Evolutionary conservation across 2,329 filamentous ascomycete genomes (phyloP).

Genomic region (Beauveria bassiana): DNA sequence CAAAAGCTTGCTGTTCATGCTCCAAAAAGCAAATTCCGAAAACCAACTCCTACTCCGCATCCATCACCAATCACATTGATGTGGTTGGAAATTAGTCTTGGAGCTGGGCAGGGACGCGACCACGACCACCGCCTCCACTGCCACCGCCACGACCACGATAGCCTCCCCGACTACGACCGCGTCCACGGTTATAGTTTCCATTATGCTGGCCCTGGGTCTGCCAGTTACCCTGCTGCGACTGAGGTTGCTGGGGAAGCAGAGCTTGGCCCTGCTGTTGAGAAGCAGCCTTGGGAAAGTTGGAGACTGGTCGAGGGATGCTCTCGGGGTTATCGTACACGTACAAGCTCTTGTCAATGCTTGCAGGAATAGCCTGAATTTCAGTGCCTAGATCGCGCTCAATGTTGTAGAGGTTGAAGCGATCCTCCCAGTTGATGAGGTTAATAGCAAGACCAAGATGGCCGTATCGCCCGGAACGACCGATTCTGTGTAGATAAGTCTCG

Average conservation of each 20-base stretch:
- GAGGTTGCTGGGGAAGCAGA: constrained; percentile 21
- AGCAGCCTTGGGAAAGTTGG: constrained; percentile 34
- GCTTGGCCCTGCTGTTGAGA: constrained; percentile 20
- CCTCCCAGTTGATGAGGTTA: constrained; percentile 99
- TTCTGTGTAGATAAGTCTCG: constrained; percentile 96
- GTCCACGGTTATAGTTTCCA: constrained; percentile 28
- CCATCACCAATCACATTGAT: constrained; percentile 21
- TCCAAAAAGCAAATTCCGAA: constrained; percentile 17
- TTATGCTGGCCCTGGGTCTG: constrained; percentile 34
- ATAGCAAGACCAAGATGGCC: constrained; percentile 96
- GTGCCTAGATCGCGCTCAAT: constrained; percentile 97
- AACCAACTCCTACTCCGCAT: constrained; percentile 16
- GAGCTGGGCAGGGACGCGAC: constrained; percentile 28
- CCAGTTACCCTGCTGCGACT: constrained; percentile 31
- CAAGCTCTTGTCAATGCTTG: constrained; percentile 90
- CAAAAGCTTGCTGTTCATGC: constrained; percentile 14
- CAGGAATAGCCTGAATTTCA: constrained; percentile 94
- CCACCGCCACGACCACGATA: constrained; percentile 27
- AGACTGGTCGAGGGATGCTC: constrained; percentile 77
- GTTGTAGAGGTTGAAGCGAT: constrained; percentile 97
- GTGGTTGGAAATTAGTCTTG: constrained; percentile 25
- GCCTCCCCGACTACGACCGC: constrained; percentile 29
- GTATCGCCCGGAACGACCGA: constrained; percentile 94
- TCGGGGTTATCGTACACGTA: constrained; percentile 98
- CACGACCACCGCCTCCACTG: constrained; percentile 20